Evolutionary conservation across 768 basidiomycete species (phyloP).

Genomic region (Calocybe gangraenosa): DNA sequence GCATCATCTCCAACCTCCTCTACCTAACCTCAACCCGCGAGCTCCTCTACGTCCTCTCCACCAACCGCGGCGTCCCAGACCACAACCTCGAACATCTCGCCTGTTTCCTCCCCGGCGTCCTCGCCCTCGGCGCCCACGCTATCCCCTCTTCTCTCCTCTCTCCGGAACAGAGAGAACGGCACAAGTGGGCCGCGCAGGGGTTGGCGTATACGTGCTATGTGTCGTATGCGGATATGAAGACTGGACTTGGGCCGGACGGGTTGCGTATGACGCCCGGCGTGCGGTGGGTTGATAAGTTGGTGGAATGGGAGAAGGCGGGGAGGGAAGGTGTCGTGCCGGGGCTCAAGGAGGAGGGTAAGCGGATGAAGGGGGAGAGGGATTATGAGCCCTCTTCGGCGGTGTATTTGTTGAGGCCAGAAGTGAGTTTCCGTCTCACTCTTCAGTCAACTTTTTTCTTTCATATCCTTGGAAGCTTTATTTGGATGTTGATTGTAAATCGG

Average conservation of each 20-base stretch:
- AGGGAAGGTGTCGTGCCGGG: slow-evolving; percentile 41
- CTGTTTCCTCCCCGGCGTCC: slow-evolving; percentile 64
- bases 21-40: slow-evolving; percentile 53
- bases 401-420: slow-evolving; percentile 69
- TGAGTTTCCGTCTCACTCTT: slow-evolving; percentile 23
- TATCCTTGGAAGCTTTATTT: not conserved
- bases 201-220: slow-evolving; percentile 66
- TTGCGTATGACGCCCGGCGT: slow-evolving; percentile 34
- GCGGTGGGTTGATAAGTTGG: slow-evolving; percentile 44
- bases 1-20: slow-evolving; percentile 54
- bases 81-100: slow-evolving; percentile 62
- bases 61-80: slow-evolving; percentile 25
- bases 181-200: slow-evolving; percentile 69
- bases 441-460: too few species aligned
- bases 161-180: slow-evolving; percentile 35
- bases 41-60: slow-evolving; percentile 63
- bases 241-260: slow-evolving; percentile 64
- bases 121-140: slow-evolving; percentile 57
- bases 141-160: slow-evolving; percentile 30
- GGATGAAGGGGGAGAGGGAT: slow-evolving; percentile 37
- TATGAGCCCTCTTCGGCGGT: slow-evolving; percentile 36
- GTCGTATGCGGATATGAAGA: slow-evolving; percentile 60
- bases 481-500: slow-evolving; percentile 1
- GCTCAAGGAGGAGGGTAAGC: slow-evolving; percentile 28
- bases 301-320: slow-evolving; percentile 41